Base-by-base conservation (phyloP, 495 filamentous ascomycete species). In the Daldinia bambusicola region DNA sequence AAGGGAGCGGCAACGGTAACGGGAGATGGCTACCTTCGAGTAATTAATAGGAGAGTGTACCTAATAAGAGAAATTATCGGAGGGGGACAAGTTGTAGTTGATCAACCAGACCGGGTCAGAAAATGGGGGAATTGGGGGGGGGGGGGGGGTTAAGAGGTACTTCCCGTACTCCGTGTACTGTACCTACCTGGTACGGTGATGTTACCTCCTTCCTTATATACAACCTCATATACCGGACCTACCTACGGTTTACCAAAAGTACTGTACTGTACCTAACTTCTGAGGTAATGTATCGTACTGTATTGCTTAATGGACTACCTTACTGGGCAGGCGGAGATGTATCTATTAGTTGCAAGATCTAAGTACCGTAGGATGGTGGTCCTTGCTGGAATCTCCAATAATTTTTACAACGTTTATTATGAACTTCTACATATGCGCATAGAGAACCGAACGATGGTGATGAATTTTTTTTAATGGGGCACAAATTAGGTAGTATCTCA, bases 21-120 rank as follows among this genome's bases (percentile, higher is more conserved):
- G 74, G 70, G 75, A 69, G 70, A 74, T 70, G 68, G 73, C 74
- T 72, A 72, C 70, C 67, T 74, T 72, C 68, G 59, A 75, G 73
- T 74, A 74, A 75, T 77, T 75, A 75, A 70, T 74, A 75, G 69
- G 72, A 70, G 71, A 56, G 53, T 56, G 32, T 37, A 55, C 53
- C 53, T 70, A 75, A 75, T 71, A 77, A 74, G 75, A 77, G 75
- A 77, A 77, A 77, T 75, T 77, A 75, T 77, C 75, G 75, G 75
- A 75, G 69, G 70, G 70, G 70, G 70, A 72, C 65, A 69, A 69
- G 61, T 61, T 65, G 70, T 68, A 69, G 70, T 64, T 65, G 70
- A 72, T 72, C 75, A 77, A 72, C 72, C 66, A 69, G 70, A 72
- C 69, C 72, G 67, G 69, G 72, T 72, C 64, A 64, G 63, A 63